These are phyloP conservation scores for Funneliformis mosseae DNA, from an alignment of 192 early-diverging fungal species.

Conservation along the genomic window DNA sequence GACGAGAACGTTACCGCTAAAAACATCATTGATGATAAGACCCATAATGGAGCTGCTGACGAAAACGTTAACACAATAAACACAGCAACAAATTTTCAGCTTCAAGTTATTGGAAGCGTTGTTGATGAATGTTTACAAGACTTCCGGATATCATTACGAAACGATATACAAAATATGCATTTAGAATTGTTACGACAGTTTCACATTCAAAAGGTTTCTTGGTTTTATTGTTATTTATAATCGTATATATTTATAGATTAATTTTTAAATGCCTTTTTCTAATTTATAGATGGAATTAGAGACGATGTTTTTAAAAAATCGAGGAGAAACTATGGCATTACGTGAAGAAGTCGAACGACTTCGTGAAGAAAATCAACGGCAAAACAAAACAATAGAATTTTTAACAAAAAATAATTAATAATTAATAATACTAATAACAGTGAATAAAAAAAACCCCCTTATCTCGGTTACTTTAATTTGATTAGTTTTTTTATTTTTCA, in stretches of 20 bases:
- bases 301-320: slow-evolving; percentile 52
- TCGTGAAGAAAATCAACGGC: slow-evolving; percentile 59
- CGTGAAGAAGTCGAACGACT: slow-evolving; percentile 56
- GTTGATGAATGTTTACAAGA: slow-evolving; percentile 65
- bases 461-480: too few relatives aligned
- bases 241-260: background rate
- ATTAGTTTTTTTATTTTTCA: too few relatives aligned
- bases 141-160: slow-evolving; percentile 54
- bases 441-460: too few relatives aligned
- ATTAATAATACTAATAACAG: too few relatives aligned
- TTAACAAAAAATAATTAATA: background rate
- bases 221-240: slow-evolving; percentile 6
- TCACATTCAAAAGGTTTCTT: slow-evolving; percentile 62
- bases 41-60: too few relatives aligned
- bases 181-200: slow-evolving; percentile 69
- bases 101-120: slow-evolving; percentile 56
- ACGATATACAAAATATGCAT: slow-evolving; percentile 74
- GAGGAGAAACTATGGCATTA: slow-evolving; percentile 50
- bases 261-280: slow-evolving; percentile 15
- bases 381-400: slow-evolving; percentile 34
- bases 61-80: background rate
- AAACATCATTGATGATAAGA: background rate
- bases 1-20: too few relatives aligned
- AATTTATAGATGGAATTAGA: slow-evolving; percentile 56
- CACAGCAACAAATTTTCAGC: slow-evolving; percentile 21